Conservation (phyloP, 495 filamentous ascomycete genomes). For the Podospora didyma region DNA sequence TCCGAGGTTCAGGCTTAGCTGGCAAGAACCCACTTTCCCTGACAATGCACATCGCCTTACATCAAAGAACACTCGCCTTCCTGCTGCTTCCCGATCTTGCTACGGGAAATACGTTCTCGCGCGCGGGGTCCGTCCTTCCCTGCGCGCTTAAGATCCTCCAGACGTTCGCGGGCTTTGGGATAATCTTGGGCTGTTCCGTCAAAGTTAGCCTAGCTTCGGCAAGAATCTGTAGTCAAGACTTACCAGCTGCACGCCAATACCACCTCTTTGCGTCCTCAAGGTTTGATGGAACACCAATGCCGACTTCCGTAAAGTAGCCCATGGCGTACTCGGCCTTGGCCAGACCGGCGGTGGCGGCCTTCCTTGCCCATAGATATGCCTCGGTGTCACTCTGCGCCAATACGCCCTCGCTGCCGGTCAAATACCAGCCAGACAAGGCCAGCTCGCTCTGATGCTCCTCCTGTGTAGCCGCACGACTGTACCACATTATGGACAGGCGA, state of each 20-base stretch:
- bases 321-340: conserved; percentile 95
- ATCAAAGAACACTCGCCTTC: conserved; percentile 83
- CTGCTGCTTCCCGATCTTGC: conserved; percentile 75
- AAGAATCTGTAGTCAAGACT: conserved; percentile 39
- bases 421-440: conserved; percentile 91
- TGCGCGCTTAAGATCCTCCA: conserved; percentile 85
- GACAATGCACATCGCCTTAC: no score
- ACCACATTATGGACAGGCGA: conserved; percentile 83
- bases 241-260: conserved; percentile 97
- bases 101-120: conserved; percentile 78
- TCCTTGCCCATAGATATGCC: conserved; percentile 94
- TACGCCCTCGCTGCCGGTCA: conserved; percentile 85
- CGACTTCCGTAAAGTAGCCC: conserved; percentile 95
- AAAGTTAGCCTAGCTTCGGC: conserved; percentile 4
- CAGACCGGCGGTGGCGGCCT: conserved; percentile 78
- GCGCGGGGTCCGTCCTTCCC: conserved; percentile 63
- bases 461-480: conserved; percentile 84
- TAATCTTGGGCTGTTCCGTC: conserved; percentile 75
- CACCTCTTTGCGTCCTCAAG: conserved; percentile 94
- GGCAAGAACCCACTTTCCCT: no score
- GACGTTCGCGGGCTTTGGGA: conserved; percentile 82
- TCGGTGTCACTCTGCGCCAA: conserved; percentile 91
- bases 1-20: no score
- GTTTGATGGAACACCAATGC: conserved; percentile 82
- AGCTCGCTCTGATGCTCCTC: conserved; percentile 93